Evolutionary conservation across 169 alveolate genomes (phyloP).

Genomic region (Plasmodium inui): DNA sequence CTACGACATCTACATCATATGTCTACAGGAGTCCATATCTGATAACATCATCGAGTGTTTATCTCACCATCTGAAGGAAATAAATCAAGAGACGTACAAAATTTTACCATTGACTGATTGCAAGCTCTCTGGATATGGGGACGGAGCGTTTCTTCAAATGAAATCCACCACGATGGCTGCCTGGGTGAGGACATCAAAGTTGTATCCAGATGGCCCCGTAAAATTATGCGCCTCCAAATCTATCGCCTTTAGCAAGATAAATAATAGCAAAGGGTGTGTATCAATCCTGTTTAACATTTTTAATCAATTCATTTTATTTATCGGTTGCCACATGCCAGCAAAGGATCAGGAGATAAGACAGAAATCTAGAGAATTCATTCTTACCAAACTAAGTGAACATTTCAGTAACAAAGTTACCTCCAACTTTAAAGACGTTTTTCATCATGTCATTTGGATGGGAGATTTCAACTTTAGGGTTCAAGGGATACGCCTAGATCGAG

Average conservation of each 20-base stretch:
- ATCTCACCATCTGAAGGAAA: constrained; percentile 78
- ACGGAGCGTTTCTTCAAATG: constrained; percentile 88
- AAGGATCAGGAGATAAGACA: constrained; percentile 79
- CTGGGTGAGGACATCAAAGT: constrained; percentile 77
- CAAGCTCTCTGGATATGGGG: constrained; percentile 88
- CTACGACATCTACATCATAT: constrained; percentile 85
- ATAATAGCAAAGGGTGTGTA: constrained; percentile 89
- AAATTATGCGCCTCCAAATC: constrained; percentile 78
- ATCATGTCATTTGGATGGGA: constrained; percentile 91
- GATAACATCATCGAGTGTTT: constrained; percentile 79
- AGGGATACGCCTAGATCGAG: constrained; percentile 70
- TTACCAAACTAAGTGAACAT: constrained; percentile 77
- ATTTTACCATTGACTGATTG: constrained; percentile 82
- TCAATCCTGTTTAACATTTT: constrained; percentile 79
- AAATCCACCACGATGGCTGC: constrained; percentile 86
- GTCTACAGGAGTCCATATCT: constrained; percentile 88
- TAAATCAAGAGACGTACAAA: constrained; percentile 76
- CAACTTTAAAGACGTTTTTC: constrained; percentile 85
- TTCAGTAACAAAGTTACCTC: constrained; percentile 81
- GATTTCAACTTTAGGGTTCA: constrained; percentile 87
- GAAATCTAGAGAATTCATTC: constrained; percentile 80
- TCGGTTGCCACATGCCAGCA: constrained; percentile 91
- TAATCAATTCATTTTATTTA: constrained; percentile 82
- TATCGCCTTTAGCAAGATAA: constrained; percentile 79
- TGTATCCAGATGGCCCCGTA: constrained; percentile 77